Percentiles rank a stretch among this genome's conserved stretches.
Evolutionary conservation across 805 yeast species (phyloP).

Genomic region (Saturnispora galanensis): DNA sequence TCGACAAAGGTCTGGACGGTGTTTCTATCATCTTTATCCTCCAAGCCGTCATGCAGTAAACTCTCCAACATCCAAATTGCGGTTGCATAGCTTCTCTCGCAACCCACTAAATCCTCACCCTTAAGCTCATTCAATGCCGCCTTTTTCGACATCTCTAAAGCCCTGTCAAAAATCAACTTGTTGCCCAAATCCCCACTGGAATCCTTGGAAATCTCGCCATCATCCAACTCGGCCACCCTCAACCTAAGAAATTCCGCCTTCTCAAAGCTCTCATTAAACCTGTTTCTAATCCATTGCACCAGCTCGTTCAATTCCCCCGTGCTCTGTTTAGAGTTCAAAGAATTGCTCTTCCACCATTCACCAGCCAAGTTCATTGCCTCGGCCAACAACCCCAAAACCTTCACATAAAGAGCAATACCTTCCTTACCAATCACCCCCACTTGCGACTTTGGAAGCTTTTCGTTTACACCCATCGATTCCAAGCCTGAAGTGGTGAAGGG

Average conservation of each 20-base stretch:
- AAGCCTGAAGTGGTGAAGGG: slow-evolving; percentile 24
- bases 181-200: slow-evolving; percentile 44
- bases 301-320: slow-evolving; percentile 40
- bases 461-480: slow-evolving; percentile 7
- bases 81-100: slow-evolving; percentile 84
- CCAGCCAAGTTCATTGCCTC: slow-evolving; percentile 80
- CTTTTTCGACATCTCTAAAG: slow-evolving; percentile 81
- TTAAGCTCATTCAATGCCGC: slow-evolving; percentile 81
- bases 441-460: slow-evolving; percentile 4
- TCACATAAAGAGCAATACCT: slow-evolving; percentile 77
- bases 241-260: slow-evolving; percentile 73
- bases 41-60: slow-evolving; percentile 41
- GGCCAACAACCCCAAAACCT: slow-evolving; percentile 72
- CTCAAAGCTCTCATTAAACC: slow-evolving; percentile 80
- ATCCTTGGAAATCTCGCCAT: background rate
- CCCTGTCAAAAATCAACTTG: slow-evolving; percentile 82
- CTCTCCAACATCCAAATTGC: slow-evolving; percentile 95
- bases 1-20: slow-evolving; percentile 75
- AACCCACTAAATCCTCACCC: slow-evolving; percentile 61
- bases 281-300: slow-evolving; percentile 87
- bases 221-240: slow-evolving; percentile 39
- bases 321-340: slow-evolving; percentile 9
- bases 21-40: slow-evolving; percentile 59
- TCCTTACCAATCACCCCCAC: slow-evolving; percentile 34
- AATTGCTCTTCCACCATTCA: slow-evolving; percentile 73